phyloP scores from a whole-genome alignment of 2,329 filamentous ascomycete genomes.

The Talaromyces funiculosus region DNA sequence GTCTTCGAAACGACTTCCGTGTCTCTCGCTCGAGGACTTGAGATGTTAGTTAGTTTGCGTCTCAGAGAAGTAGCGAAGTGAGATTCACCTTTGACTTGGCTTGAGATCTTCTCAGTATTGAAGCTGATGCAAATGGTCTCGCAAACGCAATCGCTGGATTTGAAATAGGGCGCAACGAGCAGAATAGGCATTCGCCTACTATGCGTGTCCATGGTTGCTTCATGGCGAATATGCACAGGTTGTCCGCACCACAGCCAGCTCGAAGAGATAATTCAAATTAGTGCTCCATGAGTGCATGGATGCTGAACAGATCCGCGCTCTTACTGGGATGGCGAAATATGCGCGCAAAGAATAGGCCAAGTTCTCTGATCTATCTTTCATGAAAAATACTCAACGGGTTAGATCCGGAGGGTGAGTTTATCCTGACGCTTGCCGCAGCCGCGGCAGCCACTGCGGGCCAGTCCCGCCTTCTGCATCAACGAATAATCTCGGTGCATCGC shows the following conservation, averaged over 20 bases:
- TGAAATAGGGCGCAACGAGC: conserved; percentile 30
- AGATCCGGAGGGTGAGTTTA: conserved; percentile 4
- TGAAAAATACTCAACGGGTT: not conserved
- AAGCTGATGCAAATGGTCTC: conserved; percentile 30
- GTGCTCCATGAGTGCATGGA: not conserved
- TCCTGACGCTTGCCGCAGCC: conserved; percentile 7
- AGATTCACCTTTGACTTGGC: not conserved
- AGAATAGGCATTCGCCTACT: conserved; percentile 38
- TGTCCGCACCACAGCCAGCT: not conserved
- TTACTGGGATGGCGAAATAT: not conserved
- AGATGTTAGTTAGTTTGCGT: not conserved
- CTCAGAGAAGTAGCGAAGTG: not conserved
- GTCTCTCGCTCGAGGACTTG: not conserved
- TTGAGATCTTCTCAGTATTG: not conserved
- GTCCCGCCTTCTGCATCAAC: not conserved
- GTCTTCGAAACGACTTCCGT: not conserved
- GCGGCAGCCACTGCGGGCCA: conserved; percentile 2
- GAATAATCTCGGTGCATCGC: not conserved
- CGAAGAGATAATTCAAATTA: not conserved
- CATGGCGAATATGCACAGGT: not conserved
- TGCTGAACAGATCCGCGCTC: not conserved
- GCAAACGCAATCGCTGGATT: conserved; percentile 19
- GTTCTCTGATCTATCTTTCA: not conserved
- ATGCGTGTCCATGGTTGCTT: conserved; percentile 17
- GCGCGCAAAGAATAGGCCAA: not conserved